phyloP scores from a whole-genome alignment of 345 rosid species.

The Adansonia digitata region DNA sequence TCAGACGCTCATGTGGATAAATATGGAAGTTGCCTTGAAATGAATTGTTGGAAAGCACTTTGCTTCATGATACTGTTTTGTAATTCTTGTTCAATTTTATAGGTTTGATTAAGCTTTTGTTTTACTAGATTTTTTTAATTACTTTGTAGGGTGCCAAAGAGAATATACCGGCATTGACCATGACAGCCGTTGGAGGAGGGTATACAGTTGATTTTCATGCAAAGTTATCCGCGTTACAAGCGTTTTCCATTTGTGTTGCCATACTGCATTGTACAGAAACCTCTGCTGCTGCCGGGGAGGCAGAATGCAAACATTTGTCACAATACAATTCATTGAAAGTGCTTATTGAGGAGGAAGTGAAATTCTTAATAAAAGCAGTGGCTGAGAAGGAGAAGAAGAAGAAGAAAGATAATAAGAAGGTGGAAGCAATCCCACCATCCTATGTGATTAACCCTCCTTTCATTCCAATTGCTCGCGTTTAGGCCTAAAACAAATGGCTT shows the following conservation, averaged over 20 bases:
- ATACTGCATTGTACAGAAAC: conserved; percentile 51
- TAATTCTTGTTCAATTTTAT: neutral
- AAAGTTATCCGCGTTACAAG: conserved; percentile 76
- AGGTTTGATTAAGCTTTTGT: neutral
- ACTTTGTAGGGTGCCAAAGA: conserved; percentile 68
- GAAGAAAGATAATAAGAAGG: conserved; percentile 34
- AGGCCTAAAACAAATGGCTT: conserved; percentile 16
- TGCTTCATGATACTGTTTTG: neutral
- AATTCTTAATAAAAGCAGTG: conserved; percentile 55
- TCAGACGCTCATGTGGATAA: neutral
- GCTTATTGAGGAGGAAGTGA: conserved; percentile 70
- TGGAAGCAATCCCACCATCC: conserved; percentile 45
- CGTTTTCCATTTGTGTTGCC: conserved; percentile 83
- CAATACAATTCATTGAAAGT: conserved; percentile 52
- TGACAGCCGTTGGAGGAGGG: conserved; percentile 51
- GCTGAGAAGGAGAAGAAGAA: conserved; percentile 52
- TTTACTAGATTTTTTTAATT: neutral
- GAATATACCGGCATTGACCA: conserved; percentile 57
- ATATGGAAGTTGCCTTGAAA: neutral
- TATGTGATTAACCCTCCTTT: conserved; percentile 75
- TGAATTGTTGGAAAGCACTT: conserved; percentile 1
- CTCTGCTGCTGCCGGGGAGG: conserved; percentile 25
- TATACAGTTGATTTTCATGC: conserved; percentile 90
- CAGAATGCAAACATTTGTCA: conserved; percentile 26
- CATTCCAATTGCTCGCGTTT: conserved; percentile 86